Base-by-base conservation (phyloP, 805 yeast genomes). In the Ogataea paraovalis region DNA sequence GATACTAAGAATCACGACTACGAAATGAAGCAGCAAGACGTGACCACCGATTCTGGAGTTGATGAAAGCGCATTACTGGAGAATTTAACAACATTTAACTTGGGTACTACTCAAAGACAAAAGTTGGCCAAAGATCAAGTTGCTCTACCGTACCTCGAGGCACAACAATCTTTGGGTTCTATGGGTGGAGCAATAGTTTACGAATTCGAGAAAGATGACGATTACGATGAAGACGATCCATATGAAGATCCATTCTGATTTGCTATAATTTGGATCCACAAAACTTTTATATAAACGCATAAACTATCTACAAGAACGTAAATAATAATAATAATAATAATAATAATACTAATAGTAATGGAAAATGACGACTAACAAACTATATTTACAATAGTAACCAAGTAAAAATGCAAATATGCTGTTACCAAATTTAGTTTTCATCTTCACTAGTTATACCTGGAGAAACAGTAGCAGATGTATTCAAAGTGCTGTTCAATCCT, bases 221-320 rank as follows among this genome's bases (percentile, higher is more conserved):
- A 92, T 65, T 92, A 91, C 61, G 99, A 92, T 61, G 99, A 92
- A 64, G 98, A 94, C 58, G 99, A 92, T 66, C 97, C 98, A 0
- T 92, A 83, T 60, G 99, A 92, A 63, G 98, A 92, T 61, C 98
- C 98, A 5, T 90, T 89, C 60, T 90, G 66, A 18, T 4, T 18
- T 28, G 3, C 20, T 8, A 7, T 25, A 25, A 25, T 25, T 25
- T 10, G 28, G 10, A 25, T 25, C 10, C 10, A 25, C 28, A 7
- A 25, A 10, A 25, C 18, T 18, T 12, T n/a, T 4, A 10, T 37
- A 3, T 37, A 37, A 13, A 9, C 20, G 5, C 23, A 9, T 37
- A 20, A 20, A 13, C 13, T 37, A 20, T 20, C 1, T 21, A 37
- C 18, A 21, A 21, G 39, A n/a, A n/a, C n/a, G 20, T 30, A 30